Evolutionary conservation across 1,139 yeast species (phyloP).

Genomic region (Candida neerlandica): DNA sequence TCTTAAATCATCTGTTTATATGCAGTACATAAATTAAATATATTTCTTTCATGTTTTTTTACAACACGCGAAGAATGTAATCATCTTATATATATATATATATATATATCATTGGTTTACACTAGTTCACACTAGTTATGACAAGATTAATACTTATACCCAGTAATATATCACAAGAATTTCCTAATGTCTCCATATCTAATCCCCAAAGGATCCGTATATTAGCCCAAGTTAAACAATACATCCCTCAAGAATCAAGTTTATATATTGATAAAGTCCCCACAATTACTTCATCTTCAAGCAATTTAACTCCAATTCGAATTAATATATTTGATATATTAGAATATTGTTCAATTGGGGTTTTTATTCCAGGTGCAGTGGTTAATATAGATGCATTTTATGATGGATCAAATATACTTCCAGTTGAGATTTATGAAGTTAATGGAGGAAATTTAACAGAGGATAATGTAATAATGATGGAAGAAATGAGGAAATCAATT

Average conservation of each 20-base stretch:
- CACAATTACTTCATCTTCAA: slow-evolving; percentile 6
- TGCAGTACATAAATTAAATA: too few species aligned
- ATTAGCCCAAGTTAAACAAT: slow-evolving; percentile 32
- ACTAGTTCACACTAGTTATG: too few species aligned
- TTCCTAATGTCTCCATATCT: slow-evolving; percentile 27
- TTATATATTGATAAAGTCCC: slow-evolving; percentile 18
- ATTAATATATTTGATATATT: slow-evolving; percentile 16
- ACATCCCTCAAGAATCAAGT: slow-evolving; percentile 14
- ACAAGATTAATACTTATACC: slow-evolving; percentile 35
- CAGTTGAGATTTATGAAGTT: slow-evolving; percentile 12
- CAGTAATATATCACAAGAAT: slow-evolving; percentile 19
- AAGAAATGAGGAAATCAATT: background rate
- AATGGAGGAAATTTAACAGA: slow-evolving; percentile 12
- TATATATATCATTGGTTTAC: too few species aligned
- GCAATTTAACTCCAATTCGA: slow-evolving; percentile 1
- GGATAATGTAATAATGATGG: slow-evolving; percentile 7
- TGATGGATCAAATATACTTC: slow-evolving; percentile 17
- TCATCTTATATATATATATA: too few species aligned
- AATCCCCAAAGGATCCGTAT: slow-evolving; percentile 27
- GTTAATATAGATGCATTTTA: slow-evolving; percentile 23
- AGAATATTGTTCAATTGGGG: slow-evolving; percentile 10
- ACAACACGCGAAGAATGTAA: too few species aligned
- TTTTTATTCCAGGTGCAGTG: slow-evolving; percentile 18
- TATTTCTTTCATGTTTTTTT: too few species aligned
- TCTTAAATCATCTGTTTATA: too few species aligned